phyloP scores from a whole-genome alignment of 176 grass and related monocot genomes.

The Avena atlantica region DNA sequence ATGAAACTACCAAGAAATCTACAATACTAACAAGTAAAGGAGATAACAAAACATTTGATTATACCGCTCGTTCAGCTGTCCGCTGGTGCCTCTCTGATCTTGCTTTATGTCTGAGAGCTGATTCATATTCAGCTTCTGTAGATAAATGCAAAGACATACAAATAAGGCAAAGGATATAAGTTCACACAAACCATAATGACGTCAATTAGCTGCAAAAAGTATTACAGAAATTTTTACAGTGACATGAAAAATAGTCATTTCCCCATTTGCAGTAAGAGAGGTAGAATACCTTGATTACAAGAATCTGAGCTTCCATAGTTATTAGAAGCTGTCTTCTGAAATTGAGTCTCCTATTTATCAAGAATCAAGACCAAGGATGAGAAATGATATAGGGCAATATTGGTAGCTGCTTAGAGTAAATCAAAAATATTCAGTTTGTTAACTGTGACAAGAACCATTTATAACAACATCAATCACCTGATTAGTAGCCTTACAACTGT shows the following conservation, averaged over 20 bases:
- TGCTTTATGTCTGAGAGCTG: slow-evolving; percentile 85
- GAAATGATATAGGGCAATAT: slow-evolving; percentile 27
- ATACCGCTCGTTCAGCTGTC: slow-evolving; percentile 89
- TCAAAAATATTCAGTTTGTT: slow-evolving; percentile 7
- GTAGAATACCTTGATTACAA: slow-evolving; percentile 56
- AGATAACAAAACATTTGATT: slow-evolving; percentile 40
- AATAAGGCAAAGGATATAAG: slow-evolving; percentile 18
- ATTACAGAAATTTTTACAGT: slow-evolving; percentile 10
- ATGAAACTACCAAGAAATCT: slow-evolving; percentile 34
- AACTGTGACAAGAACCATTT: slow-evolving; percentile 13
- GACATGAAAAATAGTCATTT: slow-evolving; percentile 13
- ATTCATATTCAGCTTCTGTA: slow-evolving; percentile 69
- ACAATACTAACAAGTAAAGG: slow-evolving; percentile 33
- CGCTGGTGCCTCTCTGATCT: slow-evolving; percentile 86
- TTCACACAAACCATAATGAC: slow-evolving; percentile 12
- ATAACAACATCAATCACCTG: slow-evolving; percentile 59
- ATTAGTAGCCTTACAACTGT: slow-evolving; percentile 60
- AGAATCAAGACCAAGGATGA: slow-evolving; percentile 44
- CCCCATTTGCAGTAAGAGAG: not conserved
- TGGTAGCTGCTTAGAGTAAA: slow-evolving; percentile 16
- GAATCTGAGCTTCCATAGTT: slow-evolving; percentile 43
- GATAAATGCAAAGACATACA: slow-evolving; percentile 36
- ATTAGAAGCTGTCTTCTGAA: slow-evolving; percentile 62
- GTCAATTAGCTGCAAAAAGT: slow-evolving; percentile 7
- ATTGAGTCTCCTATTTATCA: slow-evolving; percentile 51